A percentile compares a stretch with the other conserved stretches of the same genome.
Conservation (phyloP, 495 filamentous ascomycete species). For the Hypoxylon lienhwacheense region DNA sequence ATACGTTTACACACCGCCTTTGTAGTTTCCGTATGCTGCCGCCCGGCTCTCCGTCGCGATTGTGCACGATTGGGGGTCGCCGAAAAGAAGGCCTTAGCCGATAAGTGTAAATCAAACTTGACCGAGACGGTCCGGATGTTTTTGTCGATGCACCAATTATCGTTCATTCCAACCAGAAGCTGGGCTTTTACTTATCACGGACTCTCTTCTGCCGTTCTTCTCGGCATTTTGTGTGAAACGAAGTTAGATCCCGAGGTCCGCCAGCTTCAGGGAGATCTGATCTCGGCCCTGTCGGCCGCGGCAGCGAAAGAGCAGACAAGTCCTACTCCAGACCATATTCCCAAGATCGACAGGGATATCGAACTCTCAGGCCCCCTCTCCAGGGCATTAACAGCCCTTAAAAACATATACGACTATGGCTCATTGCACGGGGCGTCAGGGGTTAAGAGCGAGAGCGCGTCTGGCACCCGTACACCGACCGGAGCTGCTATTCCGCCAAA, state of each 20-base stretch:
- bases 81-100: constrained; percentile 53
- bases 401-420: constrained; percentile 61
- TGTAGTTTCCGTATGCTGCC: constrained; percentile 58
- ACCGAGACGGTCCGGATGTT: constrained; percentile 70
- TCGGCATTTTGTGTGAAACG: constrained; percentile 65
- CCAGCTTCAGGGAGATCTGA: constrained; percentile 58
- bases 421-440: constrained; percentile 44
- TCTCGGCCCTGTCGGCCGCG: constrained; percentile 57
- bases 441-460: constrained; percentile 47
- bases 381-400: constrained; percentile 54
- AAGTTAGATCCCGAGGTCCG: constrained; percentile 58
- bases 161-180: constrained; percentile 63
- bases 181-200: constrained; percentile 70
- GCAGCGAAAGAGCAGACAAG: constrained; percentile 55
- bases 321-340: constrained; percentile 48
- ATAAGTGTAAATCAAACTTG: constrained; percentile 63
- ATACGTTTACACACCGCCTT: constrained; percentile 58
- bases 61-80: constrained; percentile 40
- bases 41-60: constrained; percentile 54
- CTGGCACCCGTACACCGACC: constrained; percentile 48
- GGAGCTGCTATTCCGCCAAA: constrained; percentile 17
- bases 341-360: constrained; percentile 54
- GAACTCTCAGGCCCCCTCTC: constrained; percentile 58
- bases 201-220: constrained; percentile 64
- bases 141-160: constrained; percentile 66